A percentile compares a stretch with the other conserved stretches of the same genome.
phyloP scores from a whole-genome alignment of 2,329 filamentous ascomycete genomes.

The Epichloe scottii region DNA sequence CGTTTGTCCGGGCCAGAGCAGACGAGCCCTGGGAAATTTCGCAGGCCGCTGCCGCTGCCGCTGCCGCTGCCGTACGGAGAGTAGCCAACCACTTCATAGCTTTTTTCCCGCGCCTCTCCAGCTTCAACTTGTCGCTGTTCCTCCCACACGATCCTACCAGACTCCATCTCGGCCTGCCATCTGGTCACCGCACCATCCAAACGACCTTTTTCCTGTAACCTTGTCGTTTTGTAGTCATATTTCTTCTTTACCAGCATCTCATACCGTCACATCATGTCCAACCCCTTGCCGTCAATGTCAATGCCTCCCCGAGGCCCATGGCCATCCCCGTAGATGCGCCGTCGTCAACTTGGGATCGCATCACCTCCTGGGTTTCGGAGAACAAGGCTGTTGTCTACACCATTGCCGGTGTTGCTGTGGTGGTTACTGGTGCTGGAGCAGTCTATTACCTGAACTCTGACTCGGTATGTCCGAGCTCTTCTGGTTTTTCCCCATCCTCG shows the following conservation, averaged over 20 bases:
- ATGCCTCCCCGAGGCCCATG: constrained; percentile 31
- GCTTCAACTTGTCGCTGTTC: constrained; percentile 10
- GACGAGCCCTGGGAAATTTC: constrained; percentile 3
- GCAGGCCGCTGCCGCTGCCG: background rate
- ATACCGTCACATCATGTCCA: constrained; percentile 25
- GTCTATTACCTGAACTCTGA: constrained; percentile 74
- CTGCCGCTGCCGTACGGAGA: background rate
- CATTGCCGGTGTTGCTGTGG: constrained; percentile 84
- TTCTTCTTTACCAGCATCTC: constrained; percentile 10
- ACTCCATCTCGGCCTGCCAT: constrained; percentile 9
- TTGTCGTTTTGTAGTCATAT: constrained; percentile 12
- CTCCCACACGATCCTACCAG: background rate
- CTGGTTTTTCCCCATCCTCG: background rate
- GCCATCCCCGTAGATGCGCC: constrained; percentile 41
- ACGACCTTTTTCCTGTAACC: constrained; percentile 15
- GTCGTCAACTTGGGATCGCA: constrained; percentile 73
- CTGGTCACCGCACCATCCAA: constrained; percentile 10
- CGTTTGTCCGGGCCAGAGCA: background rate
- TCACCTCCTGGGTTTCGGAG: constrained; percentile 85
- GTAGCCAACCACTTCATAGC: background rate
- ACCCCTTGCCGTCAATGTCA: constrained; percentile 36
- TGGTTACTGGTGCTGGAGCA: constrained; percentile 80
- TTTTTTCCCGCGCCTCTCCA: constrained; percentile 18
- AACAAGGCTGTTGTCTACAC: constrained; percentile 95
- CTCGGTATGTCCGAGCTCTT: constrained; percentile 29